Base-by-base conservation (phyloP, 179 eudicot genomes). In the Beta corolliflora region DNA sequence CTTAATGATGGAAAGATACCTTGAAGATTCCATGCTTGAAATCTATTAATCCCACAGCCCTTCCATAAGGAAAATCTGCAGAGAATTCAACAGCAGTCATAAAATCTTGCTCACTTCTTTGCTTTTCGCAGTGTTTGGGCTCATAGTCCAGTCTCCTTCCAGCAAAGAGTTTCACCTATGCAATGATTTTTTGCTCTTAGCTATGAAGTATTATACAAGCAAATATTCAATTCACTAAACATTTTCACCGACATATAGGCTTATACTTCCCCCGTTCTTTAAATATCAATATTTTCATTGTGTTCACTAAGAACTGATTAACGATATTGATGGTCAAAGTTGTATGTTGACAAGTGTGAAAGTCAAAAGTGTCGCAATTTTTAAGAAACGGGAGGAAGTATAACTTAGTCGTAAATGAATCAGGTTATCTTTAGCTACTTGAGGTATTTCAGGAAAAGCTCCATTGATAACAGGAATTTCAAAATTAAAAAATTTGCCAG, bases 81-180 rank as follows among this genome's bases (percentile, higher is more conserved):
- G 94, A 91, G 84, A 94, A 96, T 82, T 91, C 97, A 66, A 94
- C 89, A n/a, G 91, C 91, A 15, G 98, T 96, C 55, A 92, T 79
- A 60, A 83, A 91, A 72, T 93, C 91, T 10, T 81, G 71, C 44
- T 91, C 97, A 29, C 53, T 85, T 84, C 83, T 86, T 21, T 77
- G 82, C 74, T 87, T 88, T 79, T 69, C 86, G 50, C 88, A 85
- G 46, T 87, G 86, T 77, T 78, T 89, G 56, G 82, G 78, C 77
- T 96, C 97, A 77, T 85, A 93, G 9, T 91, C 97, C 76, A 96
- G 86, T 87, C 85, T 93, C 80, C 92, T 88, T 75, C 98, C 98
- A 61, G 88, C 76, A 82, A 86, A 91, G 53, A 92, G 89, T 81
- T 87, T 90, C 73, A 96, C 90, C 99, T 96, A 85, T 54, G 77